These are phyloP conservation scores for Prunus kanzakura DNA, from an alignment of 306 rosid genomes.

Conservation along the genomic window DNA sequence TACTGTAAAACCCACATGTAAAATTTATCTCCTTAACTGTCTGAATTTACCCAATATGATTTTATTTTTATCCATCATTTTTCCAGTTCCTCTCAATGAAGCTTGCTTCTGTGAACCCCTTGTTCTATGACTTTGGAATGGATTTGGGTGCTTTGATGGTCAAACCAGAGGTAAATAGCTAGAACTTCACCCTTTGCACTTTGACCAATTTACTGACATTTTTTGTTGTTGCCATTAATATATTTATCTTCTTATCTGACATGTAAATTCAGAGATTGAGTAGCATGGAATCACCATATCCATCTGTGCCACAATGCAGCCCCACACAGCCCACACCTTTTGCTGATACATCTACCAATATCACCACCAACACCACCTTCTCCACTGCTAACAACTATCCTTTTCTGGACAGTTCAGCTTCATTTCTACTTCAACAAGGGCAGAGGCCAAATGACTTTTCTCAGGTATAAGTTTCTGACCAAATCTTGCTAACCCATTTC, in stretches of 20 bases:
- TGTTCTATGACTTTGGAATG: conserved; percentile 60
- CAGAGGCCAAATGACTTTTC: conserved; percentile 42
- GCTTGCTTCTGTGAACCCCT: conserved; percentile 74
- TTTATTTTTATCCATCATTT: neutral
- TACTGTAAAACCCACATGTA: neutral
- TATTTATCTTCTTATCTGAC: conserved; percentile 1
- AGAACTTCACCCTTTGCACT: neutral
- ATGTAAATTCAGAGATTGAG: conserved; percentile 39
- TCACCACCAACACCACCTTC: conserved; percentile 12
- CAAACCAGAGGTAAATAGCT: conserved; percentile 56
- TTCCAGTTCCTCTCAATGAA: conserved; percentile 90
- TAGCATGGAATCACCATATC: conserved; percentile 34
- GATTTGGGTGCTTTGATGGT: conserved; percentile 52
- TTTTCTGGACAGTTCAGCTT: conserved; percentile 37
- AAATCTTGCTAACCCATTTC: neutral
- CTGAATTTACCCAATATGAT: neutral
- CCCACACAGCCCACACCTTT: conserved; percentile 43
- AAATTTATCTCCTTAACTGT: neutral
- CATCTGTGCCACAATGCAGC: conserved; percentile 43
- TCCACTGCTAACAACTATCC: conserved; percentile 33
- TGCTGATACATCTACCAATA: conserved; percentile 35
- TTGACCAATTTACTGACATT: neutral
- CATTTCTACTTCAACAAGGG: conserved; percentile 43
- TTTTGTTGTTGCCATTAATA: neutral
- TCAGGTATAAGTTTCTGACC: conserved; percentile 35